A percentile compares a stretch with the other conserved stretches of the same genome.
Conservation (phyloP, 495 filamentous ascomycete genomes). For the Cladorrhinum samala region DNA sequence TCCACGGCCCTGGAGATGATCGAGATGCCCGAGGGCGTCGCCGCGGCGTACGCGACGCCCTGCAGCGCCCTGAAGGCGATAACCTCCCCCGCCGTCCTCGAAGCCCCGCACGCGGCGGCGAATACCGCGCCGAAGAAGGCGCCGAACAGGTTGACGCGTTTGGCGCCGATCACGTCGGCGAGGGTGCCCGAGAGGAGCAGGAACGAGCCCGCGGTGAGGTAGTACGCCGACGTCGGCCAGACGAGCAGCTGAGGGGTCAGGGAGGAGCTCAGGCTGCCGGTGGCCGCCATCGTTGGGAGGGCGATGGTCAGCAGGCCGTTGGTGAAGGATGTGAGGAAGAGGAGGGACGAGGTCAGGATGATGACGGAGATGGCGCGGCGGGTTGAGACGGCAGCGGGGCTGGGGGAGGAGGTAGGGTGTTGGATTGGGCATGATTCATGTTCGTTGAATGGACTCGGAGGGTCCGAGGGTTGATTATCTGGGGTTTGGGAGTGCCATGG, state of each 20-base stretch:
- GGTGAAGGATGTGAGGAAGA: constrained; percentile 34
- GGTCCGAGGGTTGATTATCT: too few species aligned
- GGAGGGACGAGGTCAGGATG: constrained; percentile 29
- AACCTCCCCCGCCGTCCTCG: constrained; percentile 38
- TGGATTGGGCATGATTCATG: too few species aligned
- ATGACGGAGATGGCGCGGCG: constrained; percentile 1
- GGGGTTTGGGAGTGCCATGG: too few species aligned
- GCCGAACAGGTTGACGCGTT: constrained; percentile 39
- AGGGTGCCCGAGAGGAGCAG: constrained; percentile 45
- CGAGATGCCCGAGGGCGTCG: constrained; percentile 43
- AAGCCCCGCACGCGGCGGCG: constrained; percentile 40
- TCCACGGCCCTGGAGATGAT: constrained; percentile 36
- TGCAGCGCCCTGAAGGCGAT: constrained; percentile 47
- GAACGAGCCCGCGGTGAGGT: constrained; percentile 39
- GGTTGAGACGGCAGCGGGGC: background rate
- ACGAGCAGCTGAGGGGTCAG: constrained; percentile 37
- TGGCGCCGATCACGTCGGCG: constrained; percentile 46
- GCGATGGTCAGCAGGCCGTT: constrained; percentile 42
- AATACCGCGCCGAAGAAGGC: constrained; percentile 37
- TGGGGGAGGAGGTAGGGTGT: too few species aligned
- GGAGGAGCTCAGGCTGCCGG: constrained; percentile 42
- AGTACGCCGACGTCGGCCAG: constrained; percentile 46
- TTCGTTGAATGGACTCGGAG: too few species aligned
- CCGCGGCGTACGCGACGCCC: constrained; percentile 45
- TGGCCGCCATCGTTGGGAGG: constrained; percentile 49